These are phyloP conservation scores for Penicillium turbatum DNA, from an alignment of 495 filamentous ascomycete genomes.

Conservation along the genomic window DNA sequence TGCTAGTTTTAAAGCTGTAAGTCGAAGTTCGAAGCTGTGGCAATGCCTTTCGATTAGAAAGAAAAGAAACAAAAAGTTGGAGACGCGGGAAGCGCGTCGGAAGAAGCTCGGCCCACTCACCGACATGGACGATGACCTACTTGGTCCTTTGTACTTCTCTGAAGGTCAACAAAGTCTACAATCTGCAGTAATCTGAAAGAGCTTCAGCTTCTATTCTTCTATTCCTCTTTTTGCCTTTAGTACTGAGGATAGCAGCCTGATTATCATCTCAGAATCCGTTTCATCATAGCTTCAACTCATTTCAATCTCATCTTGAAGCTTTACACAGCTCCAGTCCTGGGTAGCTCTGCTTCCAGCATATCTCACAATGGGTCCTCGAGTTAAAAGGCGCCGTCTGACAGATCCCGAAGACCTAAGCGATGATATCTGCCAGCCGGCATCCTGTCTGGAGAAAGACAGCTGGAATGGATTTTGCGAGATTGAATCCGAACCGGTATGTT, in stretches of 20 bases:
- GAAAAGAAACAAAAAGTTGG: slow-evolving; percentile 22
- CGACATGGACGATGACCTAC: slow-evolving; percentile 21
- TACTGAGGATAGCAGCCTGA: neutral
- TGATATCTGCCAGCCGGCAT: slow-evolving; percentile 37
- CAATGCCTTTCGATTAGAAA: neutral
- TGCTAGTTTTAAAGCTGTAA: neutral
- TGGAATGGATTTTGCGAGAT: slow-evolving; percentile 86
- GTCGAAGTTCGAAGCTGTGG: neutral
- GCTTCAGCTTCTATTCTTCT: too few species aligned
- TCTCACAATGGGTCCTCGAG: slow-evolving; percentile 28
- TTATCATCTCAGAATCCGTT: neutral
- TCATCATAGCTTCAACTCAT: neutral
- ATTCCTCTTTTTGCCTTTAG: neutral
- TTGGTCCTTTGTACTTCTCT: too few species aligned
- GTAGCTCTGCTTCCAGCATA: neutral
- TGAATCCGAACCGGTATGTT: slow-evolving; percentile 80
- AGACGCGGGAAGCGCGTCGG: slow-evolving; percentile 32
- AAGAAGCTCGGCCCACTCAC: slow-evolving; percentile 26
- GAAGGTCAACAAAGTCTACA: too few species aligned
- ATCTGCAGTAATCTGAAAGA: too few species aligned
- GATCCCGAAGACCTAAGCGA: slow-evolving; percentile 15
- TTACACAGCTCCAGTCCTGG: neutral
- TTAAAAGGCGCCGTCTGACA: slow-evolving; percentile 35
- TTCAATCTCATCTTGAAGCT: neutral
- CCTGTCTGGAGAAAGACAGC: slow-evolving; percentile 35